A percentile compares a stretch with the other conserved stretches of the same genome.
phyloP scores from a whole-genome alignment of 495 filamentous ascomycete species.

The Daldinia vernicosa region DNA sequence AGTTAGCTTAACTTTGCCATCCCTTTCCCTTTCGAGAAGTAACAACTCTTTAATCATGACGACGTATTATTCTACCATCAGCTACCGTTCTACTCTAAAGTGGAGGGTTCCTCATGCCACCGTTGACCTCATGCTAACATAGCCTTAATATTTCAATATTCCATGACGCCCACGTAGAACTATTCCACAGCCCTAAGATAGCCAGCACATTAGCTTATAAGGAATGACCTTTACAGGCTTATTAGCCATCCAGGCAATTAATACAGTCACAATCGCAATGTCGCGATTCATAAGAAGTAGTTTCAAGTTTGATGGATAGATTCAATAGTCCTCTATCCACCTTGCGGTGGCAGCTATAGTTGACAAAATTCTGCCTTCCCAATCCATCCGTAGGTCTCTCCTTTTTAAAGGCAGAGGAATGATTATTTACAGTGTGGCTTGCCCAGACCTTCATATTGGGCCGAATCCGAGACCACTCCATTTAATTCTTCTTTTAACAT shows the following conservation, averaged over 20 bases:
- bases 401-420: constrained; percentile 17
- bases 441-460: constrained; percentile 30
- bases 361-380: constrained; percentile 29
- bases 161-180: background rate
- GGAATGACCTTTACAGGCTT: background rate
- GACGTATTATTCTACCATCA: background rate
- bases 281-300: background rate
- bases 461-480: constrained; percentile 25
- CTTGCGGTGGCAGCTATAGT: constrained; percentile 38
- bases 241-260: background rate
- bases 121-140: background rate
- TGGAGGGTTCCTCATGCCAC: background rate
- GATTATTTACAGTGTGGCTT: constrained; percentile 36
- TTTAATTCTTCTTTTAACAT: constrained; percentile 41
- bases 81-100: background rate
- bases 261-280: background rate
- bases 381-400: constrained; percentile 26
- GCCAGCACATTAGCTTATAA: background rate
- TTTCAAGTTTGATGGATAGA: constrained; percentile 48
- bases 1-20: background rate
- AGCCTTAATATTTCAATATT: no score
- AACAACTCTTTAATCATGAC: background rate
- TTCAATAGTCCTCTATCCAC: constrained; percentile 54
- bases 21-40: background rate
- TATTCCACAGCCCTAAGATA: background rate